Conservation (phyloP, 1,284 basidiomycete genomes). For the Fistulina hepatica region DNA sequence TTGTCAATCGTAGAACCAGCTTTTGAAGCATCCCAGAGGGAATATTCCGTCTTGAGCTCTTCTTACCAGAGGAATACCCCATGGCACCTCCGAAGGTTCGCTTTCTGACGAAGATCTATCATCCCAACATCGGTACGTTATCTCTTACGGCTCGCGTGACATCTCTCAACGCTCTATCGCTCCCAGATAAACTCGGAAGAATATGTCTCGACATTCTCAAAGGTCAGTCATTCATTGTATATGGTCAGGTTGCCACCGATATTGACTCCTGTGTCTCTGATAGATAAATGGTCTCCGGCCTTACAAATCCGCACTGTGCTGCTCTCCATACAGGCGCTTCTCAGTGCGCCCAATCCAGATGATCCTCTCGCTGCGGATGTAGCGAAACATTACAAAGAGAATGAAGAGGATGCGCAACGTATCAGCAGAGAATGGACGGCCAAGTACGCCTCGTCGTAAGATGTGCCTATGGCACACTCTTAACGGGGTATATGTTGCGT, state of each 20-base stretch:
- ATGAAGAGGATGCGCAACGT: conserved; percentile 84
- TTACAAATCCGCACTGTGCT: conserved; percentile 97
- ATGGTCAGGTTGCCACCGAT: conserved; percentile 5
- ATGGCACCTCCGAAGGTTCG: conserved; percentile 99
- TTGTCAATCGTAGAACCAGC: background rate
- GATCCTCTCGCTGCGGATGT: conserved; percentile 98
- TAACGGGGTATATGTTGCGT: too few relatives aligned
- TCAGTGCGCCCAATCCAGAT: conserved; percentile 95
- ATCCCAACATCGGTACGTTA: conserved; percentile 92
- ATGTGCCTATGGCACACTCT: too few relatives aligned
- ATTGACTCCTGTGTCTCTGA: conserved; percentile 1
- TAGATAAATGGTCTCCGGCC: conserved; percentile 98
- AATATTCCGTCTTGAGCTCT: conserved; percentile 90
- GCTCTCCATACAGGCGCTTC: conserved; percentile 90
- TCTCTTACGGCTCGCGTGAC: conserved; percentile 1
- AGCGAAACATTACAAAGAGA: conserved; percentile 97
- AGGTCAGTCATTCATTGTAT: conserved; percentile 35
- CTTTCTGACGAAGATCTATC: conserved; percentile 99
- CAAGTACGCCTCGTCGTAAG: too few relatives aligned
- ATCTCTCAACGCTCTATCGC: conserved; percentile 3
- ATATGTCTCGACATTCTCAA: conserved; percentile 98
- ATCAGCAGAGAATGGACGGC: conserved; percentile 91
- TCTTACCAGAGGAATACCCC: conserved; percentile 97
- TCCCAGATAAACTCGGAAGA: conserved; percentile 87
- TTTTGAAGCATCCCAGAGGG: conserved; percentile 48